Evolutionary conservation across 768 basidiomycete species (phyloP), one percentile per base, ranked within the genome.

Genomic region (Fomitopsis pulvina): DNA sequence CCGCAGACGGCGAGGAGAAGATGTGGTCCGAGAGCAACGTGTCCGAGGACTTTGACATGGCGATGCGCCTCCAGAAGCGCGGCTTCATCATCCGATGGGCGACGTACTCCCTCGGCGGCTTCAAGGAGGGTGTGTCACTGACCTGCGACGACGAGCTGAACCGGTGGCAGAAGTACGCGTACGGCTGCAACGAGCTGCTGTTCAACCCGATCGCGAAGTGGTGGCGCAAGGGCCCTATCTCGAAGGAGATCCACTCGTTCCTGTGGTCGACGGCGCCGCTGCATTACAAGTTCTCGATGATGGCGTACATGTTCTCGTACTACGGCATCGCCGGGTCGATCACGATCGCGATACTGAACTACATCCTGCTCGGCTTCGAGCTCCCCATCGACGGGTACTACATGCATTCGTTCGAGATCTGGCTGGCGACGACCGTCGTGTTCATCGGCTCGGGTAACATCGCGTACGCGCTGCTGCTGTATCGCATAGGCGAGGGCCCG

Each of bases 121-220:
- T 93, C 73, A 87, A 92, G 68, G 92, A 95, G 65, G 92, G 92
- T 53, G 92, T 95, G 16, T 88, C 86, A 0, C 73, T 95, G 16
- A 92, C 92, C 0, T 81, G 83, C 41, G 90, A 92, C 51, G 92
- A 95, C 59, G 92, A 95, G 66, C 70, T 94, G 12, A 93, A 92
- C 60, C 70, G 92, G 4, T 95, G 92, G 92, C 88, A 93, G 56
- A 95, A 93, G 65, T 90, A 88, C 57, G 76, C 85, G 0, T 89
- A 85, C 65, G 87, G 82, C 3, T 84, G 81, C 60, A 81, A 77
- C 60, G 85, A 87, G 56, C 55, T 69, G 46, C 51, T 93, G 49
- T 93, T 94, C 78, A 85, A 92, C 63, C 93, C 92, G 0, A 51
- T 93, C 53, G 76, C 77, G 40, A 69, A 82, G 45, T 93, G 91